Evolutionary conservation across 148 eudicot genomes (phyloP), one percentile per base, ranked within the genome.

Genomic region (Silene uniflora): DNA sequence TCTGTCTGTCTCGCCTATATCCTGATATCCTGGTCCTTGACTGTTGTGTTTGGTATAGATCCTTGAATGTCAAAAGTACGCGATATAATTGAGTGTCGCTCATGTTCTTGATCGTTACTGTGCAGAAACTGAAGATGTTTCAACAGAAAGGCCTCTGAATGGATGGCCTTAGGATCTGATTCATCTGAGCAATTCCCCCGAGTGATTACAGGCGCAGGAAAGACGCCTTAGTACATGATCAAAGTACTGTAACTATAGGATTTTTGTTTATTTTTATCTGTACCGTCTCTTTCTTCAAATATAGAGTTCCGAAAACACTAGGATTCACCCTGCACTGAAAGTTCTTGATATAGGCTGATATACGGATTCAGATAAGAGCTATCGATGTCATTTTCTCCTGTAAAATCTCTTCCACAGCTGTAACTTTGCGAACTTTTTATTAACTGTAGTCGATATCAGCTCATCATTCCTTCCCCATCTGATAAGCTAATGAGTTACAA

Each of bases 51-150:
- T n/a, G n/a, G n/a, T n/a, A n/a, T n/a, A n/a, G n/a, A n/a, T n/a
- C n/a, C n/a, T n/a, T n/a, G n/a, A n/a, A n/a, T n/a, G n/a, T n/a
- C n/a, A n/a, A n/a, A n/a, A n/a, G n/a, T n/a, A n/a, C n/a, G n/a
- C n/a, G n/a, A n/a, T 35, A 29, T 46, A 1, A 6, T 44, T 6
- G 54, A 58, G 18, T 17, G 8, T 24, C 10, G 63, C 70, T 72
- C 29, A 72, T 76, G 46, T 64, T 81, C 62, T 44, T 35, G 49
- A 62, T 39, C 44, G 54, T 42, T 10, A 9, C 29, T 73, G 21
- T 74, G 78, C 87, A 90, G 94, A 90, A 90, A 76, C 75, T 90
- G 80, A 90, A 90, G 84, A 58, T 82, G 82, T 82, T 90, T 16
- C 81, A 87, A 64, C 89, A 84, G 63, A 78, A 81, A 65, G 85